Evolutionary conservation across 129 eudicot species (phyloP).

Genomic region (Chrysanthemum lavandulifolium): DNA sequence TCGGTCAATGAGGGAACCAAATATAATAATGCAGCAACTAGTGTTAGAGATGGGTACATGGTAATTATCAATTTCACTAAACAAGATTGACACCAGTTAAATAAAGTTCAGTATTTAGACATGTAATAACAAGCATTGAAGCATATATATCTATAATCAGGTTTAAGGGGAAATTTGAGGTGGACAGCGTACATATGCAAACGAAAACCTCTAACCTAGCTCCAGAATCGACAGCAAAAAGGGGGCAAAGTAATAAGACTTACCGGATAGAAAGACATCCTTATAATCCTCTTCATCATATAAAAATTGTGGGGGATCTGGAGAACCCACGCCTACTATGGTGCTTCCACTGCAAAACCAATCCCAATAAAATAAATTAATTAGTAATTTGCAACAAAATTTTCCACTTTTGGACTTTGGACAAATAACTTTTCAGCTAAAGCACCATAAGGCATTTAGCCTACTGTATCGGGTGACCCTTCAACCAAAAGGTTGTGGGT

Average conservation of each 20-base stretch:
- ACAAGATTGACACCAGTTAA: not conserved
- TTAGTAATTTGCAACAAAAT: not conserved
- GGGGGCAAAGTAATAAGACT: constrained; percentile 20
- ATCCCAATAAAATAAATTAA: not conserved
- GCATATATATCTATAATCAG: not conserved
- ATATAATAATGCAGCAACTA: not conserved
- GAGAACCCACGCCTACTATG: constrained; percentile 95
- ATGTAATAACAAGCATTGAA: not conserved
- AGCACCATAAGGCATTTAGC: no score
- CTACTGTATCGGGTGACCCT: not conserved
- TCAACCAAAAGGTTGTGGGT: not conserved
- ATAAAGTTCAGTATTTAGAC: not conserved
- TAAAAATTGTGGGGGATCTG: constrained; percentile 88
- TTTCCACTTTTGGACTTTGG: not conserved
- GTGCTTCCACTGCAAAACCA: constrained; percentile 86
- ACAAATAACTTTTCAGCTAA: no score
- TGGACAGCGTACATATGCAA: no score
- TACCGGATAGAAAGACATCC: constrained; percentile 90
- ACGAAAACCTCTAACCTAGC: not conserved
- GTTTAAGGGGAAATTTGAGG: no score
- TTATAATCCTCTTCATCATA: constrained; percentile 95
- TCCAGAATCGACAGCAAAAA: not conserved
- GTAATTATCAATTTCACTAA: not conserved
- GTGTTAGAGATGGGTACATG: not conserved
- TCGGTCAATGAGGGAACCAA: not conserved